Evolutionary conservation across 352 stramenopile species (phyloP).

Genomic region (Pythium diclinum): DNA sequence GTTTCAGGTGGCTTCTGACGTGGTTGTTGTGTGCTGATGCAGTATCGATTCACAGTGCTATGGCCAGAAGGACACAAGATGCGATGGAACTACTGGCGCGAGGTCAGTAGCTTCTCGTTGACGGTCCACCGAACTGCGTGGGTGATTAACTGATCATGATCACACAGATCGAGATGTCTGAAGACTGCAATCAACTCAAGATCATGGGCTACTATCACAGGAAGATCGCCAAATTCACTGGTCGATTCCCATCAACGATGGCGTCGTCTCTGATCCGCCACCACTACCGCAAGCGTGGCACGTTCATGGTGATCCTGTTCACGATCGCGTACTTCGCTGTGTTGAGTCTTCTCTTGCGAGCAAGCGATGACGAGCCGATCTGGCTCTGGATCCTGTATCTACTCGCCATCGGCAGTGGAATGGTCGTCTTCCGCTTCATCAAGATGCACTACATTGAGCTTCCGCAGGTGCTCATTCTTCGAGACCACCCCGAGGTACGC

Average conservation of each 20-base stretch:
- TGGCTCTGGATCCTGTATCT: constrained; percentile 59
- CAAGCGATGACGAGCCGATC: constrained; percentile 32
- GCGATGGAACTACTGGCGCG: constrained; percentile 68
- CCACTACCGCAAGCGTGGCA: constrained; percentile 50
- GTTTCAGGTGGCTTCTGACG: background rate
- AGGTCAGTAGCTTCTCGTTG: constrained; percentile 32
- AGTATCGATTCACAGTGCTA: constrained; percentile 70
- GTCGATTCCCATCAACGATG: constrained; percentile 49
- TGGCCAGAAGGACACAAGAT: constrained; percentile 69
- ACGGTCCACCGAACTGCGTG: background rate
- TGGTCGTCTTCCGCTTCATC: constrained; percentile 63
- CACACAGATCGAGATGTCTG: constrained; percentile 63
- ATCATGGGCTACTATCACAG: constrained; percentile 83
- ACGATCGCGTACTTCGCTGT: constrained; percentile 34
- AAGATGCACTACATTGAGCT: constrained; percentile 76
- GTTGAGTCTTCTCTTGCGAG: constrained; percentile 40
- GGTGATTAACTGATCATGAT: background rate
- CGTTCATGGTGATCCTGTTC: constrained; percentile 48
- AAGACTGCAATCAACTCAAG: constrained; percentile 72
- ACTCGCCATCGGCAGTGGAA: constrained; percentile 48
- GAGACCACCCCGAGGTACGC: constrained; percentile 62
- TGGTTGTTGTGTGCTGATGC: background rate
- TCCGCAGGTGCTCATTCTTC: constrained; percentile 60
- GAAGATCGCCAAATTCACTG: constrained; percentile 76
- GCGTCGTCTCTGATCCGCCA: constrained; percentile 41